These are phyloP conservation scores for Scytalidium sp. DNA, from an alignment of 2,329 filamentous ascomycete genomes.

Conservation along the genomic window DNA sequence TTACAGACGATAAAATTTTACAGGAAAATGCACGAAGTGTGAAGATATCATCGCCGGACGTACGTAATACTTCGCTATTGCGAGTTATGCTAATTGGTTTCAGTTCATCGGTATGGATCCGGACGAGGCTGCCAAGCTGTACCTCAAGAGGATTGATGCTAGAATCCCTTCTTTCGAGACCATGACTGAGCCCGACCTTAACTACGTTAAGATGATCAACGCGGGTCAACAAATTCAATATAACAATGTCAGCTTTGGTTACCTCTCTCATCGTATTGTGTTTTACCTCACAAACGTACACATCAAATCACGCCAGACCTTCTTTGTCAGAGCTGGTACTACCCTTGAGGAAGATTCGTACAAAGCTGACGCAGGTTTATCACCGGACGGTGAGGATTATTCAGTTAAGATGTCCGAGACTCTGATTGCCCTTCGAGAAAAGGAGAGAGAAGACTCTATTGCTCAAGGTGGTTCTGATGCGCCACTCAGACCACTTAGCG, in stretches of 20 bases:
- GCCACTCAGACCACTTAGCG: conserved; percentile 74
- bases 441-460: conserved; percentile 69
- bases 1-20: conserved; percentile 89
- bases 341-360: conserved; percentile 88
- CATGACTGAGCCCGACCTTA: conserved; percentile 90
- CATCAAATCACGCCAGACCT: conserved; percentile 91
- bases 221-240: conserved; percentile 90
- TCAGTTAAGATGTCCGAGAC: conserved; percentile 83
- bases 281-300: conserved; percentile 98
- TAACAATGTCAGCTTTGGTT: conserved; percentile 96
- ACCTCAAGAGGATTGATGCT: conserved; percentile 83
- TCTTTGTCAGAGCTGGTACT: conserved; percentile 85
- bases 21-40: conserved; percentile 96
- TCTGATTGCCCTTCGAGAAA: conserved; percentile 77
- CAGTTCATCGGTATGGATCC: conserved; percentile 89
- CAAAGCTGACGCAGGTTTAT: conserved; percentile 85
- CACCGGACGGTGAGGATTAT: conserved; percentile 76
- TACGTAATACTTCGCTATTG: conserved; percentile 37
- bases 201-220: conserved; percentile 99
- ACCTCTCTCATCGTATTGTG: conserved; percentile 93
- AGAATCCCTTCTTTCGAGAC: conserved; percentile 96
- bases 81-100: conserved; percentile 10
- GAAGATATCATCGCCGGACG: conserved; percentile 96
- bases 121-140: conserved; percentile 88
- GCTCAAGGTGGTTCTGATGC: conserved; percentile 64